Conservation (phyloP, 768 basidiomycete species). For the Agrocybe praecox region DNA sequence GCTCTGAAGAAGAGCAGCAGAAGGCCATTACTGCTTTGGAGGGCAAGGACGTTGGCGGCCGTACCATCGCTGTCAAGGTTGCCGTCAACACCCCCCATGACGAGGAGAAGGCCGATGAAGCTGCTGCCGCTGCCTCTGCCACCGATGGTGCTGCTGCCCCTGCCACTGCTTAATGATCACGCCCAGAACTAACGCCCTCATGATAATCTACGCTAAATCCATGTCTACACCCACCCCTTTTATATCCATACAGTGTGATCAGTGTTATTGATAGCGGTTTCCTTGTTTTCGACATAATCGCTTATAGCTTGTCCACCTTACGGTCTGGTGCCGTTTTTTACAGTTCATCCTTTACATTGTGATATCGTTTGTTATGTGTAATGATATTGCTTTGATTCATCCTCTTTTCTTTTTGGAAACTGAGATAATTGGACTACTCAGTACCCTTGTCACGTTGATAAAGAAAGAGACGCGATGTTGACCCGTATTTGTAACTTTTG, state of each 20-base stretch:
- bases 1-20: constrained; percentile 83
- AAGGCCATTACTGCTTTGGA: constrained; percentile 88
- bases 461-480: constrained; percentile 15
- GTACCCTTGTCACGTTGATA: constrained; percentile 13
- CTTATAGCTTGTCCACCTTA: constrained; percentile 28
- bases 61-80: constrained; percentile 90
- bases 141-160: constrained; percentile 26
- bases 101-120: constrained; percentile 57
- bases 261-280: constrained; percentile 23
- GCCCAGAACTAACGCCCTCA: constrained; percentile 18
- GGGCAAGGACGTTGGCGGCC: constrained; percentile 86
- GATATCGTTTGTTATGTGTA: constrained; percentile 29
- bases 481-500: constrained; percentile 15
- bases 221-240: constrained; percentile 18
- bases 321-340: constrained; percentile 51
- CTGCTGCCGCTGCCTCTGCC: constrained; percentile 25
- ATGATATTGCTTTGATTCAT: constrained; percentile 27
- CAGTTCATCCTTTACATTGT: constrained; percentile 25
- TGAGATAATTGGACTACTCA: too few species aligned
- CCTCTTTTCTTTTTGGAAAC: too few species aligned
- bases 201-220: constrained; percentile 22
- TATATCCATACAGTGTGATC: constrained; percentile 18
- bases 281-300: constrained; percentile 18
- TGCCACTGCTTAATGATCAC: constrained; percentile 28
- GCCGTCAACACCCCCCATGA: constrained; percentile 83